Conservation (phyloP, 1,284 basidiomycete species). For the Moesziomyces sp. region DNA sequence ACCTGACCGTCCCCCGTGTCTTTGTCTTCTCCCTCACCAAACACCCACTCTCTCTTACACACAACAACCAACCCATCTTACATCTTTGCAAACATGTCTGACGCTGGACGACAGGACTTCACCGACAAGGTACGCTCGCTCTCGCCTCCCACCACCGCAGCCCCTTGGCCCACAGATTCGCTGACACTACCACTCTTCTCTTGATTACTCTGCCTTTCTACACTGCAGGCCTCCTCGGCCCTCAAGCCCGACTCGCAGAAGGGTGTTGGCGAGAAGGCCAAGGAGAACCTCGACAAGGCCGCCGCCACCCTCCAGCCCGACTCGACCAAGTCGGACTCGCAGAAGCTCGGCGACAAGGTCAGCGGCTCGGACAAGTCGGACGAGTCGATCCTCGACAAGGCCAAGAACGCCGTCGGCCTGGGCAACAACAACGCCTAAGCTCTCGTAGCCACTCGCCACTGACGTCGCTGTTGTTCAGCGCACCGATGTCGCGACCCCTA, state of each 20-base stretch:
- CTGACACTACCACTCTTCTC: no score
- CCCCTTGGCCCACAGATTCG: no score
- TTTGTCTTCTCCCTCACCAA: background rate
- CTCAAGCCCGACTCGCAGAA: slow-evolving; percentile 60
- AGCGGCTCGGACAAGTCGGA: slow-evolving; percentile 67
- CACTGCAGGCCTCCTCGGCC: slow-evolving; percentile 37
- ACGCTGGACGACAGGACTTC: slow-evolving; percentile 54
- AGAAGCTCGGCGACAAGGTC: slow-evolving; percentile 72
- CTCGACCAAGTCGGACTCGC: slow-evolving; percentile 64
- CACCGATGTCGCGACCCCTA: background rate
- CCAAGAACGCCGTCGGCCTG: slow-evolving; percentile 56
- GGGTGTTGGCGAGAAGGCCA: slow-evolving; percentile 44
- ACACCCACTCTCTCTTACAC: slow-evolving; percentile 4
- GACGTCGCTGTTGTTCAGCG: slow-evolving; percentile 1
- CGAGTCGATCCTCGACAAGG: slow-evolving; percentile 53
- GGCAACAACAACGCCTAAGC: slow-evolving; percentile 27
- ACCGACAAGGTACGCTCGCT: slow-evolving; percentile 47
- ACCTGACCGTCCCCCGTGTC: background rate
- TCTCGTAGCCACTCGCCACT: slow-evolving; percentile 2
- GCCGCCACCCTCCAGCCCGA: slow-evolving; percentile 68
- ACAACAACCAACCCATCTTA: slow-evolving; percentile 10
- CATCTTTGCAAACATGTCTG: slow-evolving; percentile 43
- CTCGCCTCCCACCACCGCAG: no score
- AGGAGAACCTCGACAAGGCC: slow-evolving; percentile 57
- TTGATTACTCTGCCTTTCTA: background rate